A percentile compares a stretch with the other conserved stretches of the same genome.
Evolutionary conservation across 2,329 filamentous ascomycete genomes (phyloP).

Genomic region (Penicillium paneum): DNA sequence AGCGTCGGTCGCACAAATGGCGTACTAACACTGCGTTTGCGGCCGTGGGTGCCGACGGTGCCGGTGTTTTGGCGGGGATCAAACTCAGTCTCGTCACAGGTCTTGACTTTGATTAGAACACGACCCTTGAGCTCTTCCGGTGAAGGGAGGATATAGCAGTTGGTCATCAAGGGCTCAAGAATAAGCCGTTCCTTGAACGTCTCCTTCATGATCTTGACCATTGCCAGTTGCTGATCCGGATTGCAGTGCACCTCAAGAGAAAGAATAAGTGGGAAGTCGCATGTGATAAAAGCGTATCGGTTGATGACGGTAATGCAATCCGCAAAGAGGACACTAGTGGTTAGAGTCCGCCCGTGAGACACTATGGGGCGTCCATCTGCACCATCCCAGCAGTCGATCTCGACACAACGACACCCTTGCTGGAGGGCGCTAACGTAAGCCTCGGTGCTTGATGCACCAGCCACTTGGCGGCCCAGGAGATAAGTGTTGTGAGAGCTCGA

Average conservation of each 20-base stretch:
- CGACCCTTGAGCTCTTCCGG: conserved; percentile 80
- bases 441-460: conserved; percentile 86
- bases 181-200: conserved; percentile 79
- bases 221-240: conserved; percentile 73
- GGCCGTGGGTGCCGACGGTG: conserved; percentile 39
- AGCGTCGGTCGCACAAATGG: conserved; percentile 64
- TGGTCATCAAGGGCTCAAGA: conserved; percentile 68
- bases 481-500: conserved; percentile 99
- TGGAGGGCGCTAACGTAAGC: conserved; percentile 88
- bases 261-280: conserved; percentile 85
- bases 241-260: conserved; percentile 95
- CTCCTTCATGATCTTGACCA: conserved; percentile 86
- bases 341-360: conserved; percentile 85
- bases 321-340: conserved; percentile 80
- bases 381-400: conserved; percentile 98
- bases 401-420: conserved; percentile 88
- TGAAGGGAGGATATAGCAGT: conserved; percentile 69
- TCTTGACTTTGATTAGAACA: conserved; percentile 93
- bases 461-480: conserved; percentile 83
- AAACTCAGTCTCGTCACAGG: conserved; percentile 57
- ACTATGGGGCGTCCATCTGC: conserved; percentile 82
- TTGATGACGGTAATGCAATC: conserved; percentile 92
- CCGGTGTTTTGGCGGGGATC: conserved; percentile 44
- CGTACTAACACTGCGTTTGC: conserved; percentile 71
- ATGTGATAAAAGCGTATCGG: conserved; percentile 86